Percentiles rank a stretch among this genome's conserved stretches.
phyloP scores from a whole-genome alignment of 2,329 filamentous ascomycete genomes.

The Trichoderma endophyticum region DNA sequence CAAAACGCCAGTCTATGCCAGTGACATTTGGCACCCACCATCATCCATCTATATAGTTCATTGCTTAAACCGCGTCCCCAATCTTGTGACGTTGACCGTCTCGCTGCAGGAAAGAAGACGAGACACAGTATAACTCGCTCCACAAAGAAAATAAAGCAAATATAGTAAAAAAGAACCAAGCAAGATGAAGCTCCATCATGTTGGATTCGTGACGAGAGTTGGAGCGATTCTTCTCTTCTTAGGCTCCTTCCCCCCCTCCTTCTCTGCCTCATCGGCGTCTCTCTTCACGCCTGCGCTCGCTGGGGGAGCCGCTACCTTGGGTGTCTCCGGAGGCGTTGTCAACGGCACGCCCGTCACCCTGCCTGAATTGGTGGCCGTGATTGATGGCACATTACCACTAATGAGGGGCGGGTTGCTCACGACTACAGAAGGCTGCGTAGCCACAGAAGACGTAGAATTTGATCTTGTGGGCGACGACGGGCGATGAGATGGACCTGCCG shows the following conservation, averaged over 20 bases:
- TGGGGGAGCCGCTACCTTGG: conserved; percentile 42
- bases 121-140: not conserved
- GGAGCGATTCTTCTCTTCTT: conserved; percentile 72
- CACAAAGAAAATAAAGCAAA: not conserved
- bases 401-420: conserved; percentile 77
- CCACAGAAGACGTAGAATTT: conserved; percentile 79
- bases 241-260: conserved; percentile 51
- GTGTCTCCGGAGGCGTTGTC: conserved; percentile 88
- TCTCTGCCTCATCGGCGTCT: conserved; percentile 54
- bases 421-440: conserved; percentile 61
- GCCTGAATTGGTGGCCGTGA: conserved; percentile 69
- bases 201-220: conserved; percentile 46
- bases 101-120: not conserved
- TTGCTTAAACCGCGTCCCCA: not conserved
- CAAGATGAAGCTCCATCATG: not conserved
- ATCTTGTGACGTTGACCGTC: not conserved
- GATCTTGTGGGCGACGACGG: conserved; percentile 78
- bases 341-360: conserved; percentile 65
- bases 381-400: conserved; percentile 70
- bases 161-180: not conserved
- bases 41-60: conserved; percentile 12
- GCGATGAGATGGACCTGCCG: conserved; percentile 57
- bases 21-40: conserved; percentile 24
- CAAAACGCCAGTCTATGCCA: conserved; percentile 33
- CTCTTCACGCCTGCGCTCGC: conserved; percentile 48